A percentile compares a stretch with the other conserved stretches of the same genome.
Evolutionary conservation across 2,329 filamentous ascomycete genomes (phyloP).

Genomic region (Exserohilum turcica): DNA sequence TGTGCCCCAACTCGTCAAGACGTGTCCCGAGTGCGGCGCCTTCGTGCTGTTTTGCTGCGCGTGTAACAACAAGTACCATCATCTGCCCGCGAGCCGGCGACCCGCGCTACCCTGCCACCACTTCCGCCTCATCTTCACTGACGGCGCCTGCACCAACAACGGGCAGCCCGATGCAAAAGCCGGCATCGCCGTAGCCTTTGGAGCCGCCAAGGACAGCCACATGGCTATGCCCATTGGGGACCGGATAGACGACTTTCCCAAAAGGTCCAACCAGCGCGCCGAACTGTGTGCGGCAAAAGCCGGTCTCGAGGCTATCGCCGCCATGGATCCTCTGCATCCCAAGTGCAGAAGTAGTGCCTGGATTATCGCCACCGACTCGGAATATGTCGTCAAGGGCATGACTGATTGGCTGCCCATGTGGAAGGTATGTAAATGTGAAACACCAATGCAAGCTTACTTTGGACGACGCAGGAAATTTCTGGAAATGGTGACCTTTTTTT

Average conservation of each 20-base stretch:
- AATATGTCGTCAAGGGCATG: conserved; percentile 22
- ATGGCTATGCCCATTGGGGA: conserved; percentile 9
- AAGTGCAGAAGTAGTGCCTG: background rate
- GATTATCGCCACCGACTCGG: conserved; percentile 19
- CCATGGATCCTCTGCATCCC: background rate
- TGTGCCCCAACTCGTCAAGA: background rate
- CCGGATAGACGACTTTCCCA: conserved; percentile 10
- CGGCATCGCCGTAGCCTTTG: background rate
- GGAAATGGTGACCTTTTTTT: no score
- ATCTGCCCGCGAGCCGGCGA: background rate
- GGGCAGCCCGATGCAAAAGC: background rate
- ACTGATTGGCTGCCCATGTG: conserved; percentile 13
- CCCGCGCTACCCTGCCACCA: background rate
- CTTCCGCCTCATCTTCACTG: background rate
- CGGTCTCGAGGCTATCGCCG: conserved; percentile 10
- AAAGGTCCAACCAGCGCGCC: conserved; percentile 18
- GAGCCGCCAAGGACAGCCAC: background rate
- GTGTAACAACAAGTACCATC: background rate
- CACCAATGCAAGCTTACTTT: no score
- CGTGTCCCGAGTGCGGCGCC: background rate
- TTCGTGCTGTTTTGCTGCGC: background rate
- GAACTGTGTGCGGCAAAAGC: conserved; percentile 17
- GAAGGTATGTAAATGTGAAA: conserved; percentile 17
- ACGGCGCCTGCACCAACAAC: background rate
- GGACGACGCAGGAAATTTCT: no score